These are phyloP conservation scores for Cytospora chrysosperma DNA, from an alignment of 2,329 filamentous ascomycete species.

Conservation along the genomic window DNA sequence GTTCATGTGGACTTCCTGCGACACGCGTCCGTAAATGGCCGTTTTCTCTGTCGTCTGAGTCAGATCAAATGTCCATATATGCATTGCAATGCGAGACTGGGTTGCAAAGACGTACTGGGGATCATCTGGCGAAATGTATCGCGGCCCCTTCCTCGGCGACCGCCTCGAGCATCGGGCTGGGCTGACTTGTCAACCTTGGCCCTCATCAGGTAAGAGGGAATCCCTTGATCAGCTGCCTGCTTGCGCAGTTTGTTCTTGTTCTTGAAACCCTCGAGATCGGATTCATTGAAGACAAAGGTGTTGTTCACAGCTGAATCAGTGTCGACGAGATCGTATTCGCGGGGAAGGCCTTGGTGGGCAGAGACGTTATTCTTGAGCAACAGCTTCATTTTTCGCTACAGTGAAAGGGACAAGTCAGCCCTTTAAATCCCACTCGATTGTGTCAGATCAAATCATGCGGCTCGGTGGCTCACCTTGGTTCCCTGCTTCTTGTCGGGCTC, in stretches of 20 bases:
- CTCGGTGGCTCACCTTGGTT: conserved; percentile 29
- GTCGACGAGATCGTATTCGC: conserved; percentile 81
- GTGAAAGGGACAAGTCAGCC: neutral
- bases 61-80: conserved; percentile 17
- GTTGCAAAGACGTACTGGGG: conserved; percentile 58
- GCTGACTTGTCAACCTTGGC: conserved; percentile 47
- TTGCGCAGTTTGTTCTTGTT: conserved; percentile 55
- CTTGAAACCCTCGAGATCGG: conserved; percentile 79
- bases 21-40: conserved; percentile 31
- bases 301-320: conserved; percentile 68
- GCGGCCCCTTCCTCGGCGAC: conserved; percentile 34
- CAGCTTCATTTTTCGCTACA: conserved; percentile 57
- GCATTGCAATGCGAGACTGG: conserved; percentile 25
- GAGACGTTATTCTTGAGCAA: conserved; percentile 64
- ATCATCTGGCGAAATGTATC: conserved; percentile 69
- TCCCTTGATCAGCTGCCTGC: conserved; percentile 57
- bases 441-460: too few species aligned
- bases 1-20: conserved; percentile 38
- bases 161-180: conserved; percentile 32
- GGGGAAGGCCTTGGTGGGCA: conserved; percentile 74
- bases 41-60: conserved; percentile 20
- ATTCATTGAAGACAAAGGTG: conserved; percentile 90
- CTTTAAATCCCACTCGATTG: neutral
- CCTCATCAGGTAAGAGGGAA: conserved; percentile 56
- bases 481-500: conserved; percentile 42